phyloP scores from a whole-genome alignment of 2,329 filamentous ascomycete genomes.

The Fusarium beomiforme region DNA sequence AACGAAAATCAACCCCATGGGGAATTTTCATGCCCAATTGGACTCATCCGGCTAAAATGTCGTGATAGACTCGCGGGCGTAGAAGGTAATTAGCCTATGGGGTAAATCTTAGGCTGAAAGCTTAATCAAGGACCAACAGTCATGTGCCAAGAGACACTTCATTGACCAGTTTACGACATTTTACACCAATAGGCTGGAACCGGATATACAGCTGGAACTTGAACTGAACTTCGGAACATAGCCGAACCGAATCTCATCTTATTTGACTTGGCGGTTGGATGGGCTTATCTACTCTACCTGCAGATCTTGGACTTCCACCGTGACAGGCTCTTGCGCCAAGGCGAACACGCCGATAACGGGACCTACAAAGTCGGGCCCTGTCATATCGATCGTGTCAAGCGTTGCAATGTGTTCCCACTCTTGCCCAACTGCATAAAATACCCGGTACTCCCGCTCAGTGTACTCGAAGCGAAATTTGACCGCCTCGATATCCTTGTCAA shows the following conservation, averaged over 20 bases:
- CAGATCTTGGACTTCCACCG: conserved; percentile 4
- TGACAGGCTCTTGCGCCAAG: neutral
- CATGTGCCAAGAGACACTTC: neutral
- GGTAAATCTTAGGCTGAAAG: conserved; percentile 14
- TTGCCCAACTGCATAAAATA: neutral
- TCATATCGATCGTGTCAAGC: conserved; percentile 12
- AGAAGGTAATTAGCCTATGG: neutral
- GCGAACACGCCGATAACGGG: conserved; percentile 17
- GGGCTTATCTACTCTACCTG: conserved; percentile 2
- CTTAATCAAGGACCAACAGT: conserved; percentile 11
- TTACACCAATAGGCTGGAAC: neutral
- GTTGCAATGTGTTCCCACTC: neutral
- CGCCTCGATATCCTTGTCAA: neutral
- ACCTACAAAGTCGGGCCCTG: conserved; percentile 15
- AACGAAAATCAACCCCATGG: conserved; percentile 18
- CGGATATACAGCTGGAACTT: neutral
- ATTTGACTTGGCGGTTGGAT: neutral
- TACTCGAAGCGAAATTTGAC: conserved; percentile 4
- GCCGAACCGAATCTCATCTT: neutral
- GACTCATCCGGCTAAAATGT: neutral
- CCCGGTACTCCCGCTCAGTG: conserved; percentile 4
- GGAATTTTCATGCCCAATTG: neutral
- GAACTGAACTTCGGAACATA: neutral
- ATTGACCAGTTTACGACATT: neutral
- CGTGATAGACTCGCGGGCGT: neutral